Conservation (phyloP, 2,329 filamentous ascomycete genomes). For the Byssochlamys sp. region DNA sequence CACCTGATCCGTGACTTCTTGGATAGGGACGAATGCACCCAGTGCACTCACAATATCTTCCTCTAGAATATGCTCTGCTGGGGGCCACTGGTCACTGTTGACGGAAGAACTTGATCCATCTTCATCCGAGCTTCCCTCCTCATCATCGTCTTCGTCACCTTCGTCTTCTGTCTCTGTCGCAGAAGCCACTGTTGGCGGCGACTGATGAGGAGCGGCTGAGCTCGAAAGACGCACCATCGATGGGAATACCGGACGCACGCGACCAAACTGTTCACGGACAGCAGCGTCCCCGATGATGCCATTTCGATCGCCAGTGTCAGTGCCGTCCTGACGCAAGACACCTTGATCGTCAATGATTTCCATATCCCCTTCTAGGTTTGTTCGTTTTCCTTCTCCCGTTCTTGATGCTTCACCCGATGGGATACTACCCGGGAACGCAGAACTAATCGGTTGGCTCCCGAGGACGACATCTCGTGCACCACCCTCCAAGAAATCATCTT, state of each 20-base stretch:
- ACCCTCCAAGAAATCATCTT: slow-evolving; percentile 66
- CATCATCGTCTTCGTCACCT: slow-evolving; percentile 11
- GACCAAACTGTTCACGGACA: slow-evolving; percentile 26
- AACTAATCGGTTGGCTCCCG: slow-evolving; percentile 66
- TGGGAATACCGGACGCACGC: slow-evolving; percentile 23
- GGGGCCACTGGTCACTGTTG: slow-evolving; percentile 29
- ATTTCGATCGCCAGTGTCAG: slow-evolving; percentile 52
- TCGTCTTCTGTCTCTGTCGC: slow-evolving; percentile 11
- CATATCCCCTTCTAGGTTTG: slow-evolving; percentile 53
- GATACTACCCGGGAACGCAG: slow-evolving; percentile 62
- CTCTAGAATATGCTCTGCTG: slow-evolving; percentile 27
- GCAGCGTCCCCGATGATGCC: slow-evolving; percentile 48
- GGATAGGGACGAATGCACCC: slow-evolving; percentile 31
- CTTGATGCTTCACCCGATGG: slow-evolving; percentile 54
- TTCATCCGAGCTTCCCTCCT: slow-evolving; percentile 13
- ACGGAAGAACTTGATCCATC: slow-evolving; percentile 19
- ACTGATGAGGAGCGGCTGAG: slow-evolving; percentile 6
- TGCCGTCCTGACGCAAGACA: slow-evolving; percentile 50
- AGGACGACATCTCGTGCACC: slow-evolving; percentile 68
- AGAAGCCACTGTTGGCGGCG: slow-evolving; percentile 2
- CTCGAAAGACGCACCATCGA: slow-evolving; percentile 17
- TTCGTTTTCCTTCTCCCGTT: slow-evolving; percentile 57
- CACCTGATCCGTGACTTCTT: slow-evolving; percentile 34
- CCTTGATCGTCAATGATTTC: slow-evolving; percentile 52
- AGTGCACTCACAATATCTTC: slow-evolving; percentile 35